Percentiles rank a stretch among this genome's conserved stretches.
phyloP scores from a whole-genome alignment of 164 flowering plant species.

The Cinnamomum chago region DNA sequence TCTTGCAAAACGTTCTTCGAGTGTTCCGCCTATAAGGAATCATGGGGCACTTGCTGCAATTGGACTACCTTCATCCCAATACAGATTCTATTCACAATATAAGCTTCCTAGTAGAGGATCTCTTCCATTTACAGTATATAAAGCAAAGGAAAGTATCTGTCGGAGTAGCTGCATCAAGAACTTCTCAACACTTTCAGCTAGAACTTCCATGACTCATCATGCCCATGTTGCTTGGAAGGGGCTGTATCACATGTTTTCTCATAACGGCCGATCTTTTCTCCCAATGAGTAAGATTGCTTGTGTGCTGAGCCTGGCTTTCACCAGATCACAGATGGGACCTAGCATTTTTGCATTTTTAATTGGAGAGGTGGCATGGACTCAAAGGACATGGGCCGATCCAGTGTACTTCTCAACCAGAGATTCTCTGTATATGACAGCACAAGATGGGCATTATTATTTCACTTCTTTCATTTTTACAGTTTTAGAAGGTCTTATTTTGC shows the following conservation, averaged over 20 bases:
- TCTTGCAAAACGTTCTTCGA: conserved; percentile 11
- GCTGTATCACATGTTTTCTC: conserved; percentile 35
- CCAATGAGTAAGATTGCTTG: conserved; percentile 52
- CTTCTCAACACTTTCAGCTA: conserved; percentile 19
- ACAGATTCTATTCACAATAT: conserved; percentile 22
- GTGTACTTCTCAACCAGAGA: conserved; percentile 26
- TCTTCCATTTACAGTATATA: neutral
- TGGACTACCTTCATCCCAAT: conserved; percentile 18
- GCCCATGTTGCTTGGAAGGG: conserved; percentile 59
- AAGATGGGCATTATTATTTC: conserved; percentile 45
- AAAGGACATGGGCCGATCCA: conserved; percentile 38
- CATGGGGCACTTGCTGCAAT: conserved; percentile 15
- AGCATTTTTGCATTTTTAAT: conserved; percentile 48
- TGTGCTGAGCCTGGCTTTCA: conserved; percentile 62
- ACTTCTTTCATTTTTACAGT: conserved; percentile 38
- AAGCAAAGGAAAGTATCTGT: conserved; percentile 20
- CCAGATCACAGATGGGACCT: conserved; percentile 53
- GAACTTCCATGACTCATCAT: conserved; percentile 25
- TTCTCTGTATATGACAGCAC: conserved; percentile 46
- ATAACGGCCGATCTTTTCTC: conserved; percentile 24
- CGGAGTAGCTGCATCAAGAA: conserved; percentile 14
- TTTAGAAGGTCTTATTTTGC: conserved; percentile 44
- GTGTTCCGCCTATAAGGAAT: conserved; percentile 11
- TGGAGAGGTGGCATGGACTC: conserved; percentile 45
- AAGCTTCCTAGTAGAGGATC: conserved; percentile 19